phyloP scores from a whole-genome alignment of 352 stramenopile species.

The Phytopythium mirpurense region DNA sequence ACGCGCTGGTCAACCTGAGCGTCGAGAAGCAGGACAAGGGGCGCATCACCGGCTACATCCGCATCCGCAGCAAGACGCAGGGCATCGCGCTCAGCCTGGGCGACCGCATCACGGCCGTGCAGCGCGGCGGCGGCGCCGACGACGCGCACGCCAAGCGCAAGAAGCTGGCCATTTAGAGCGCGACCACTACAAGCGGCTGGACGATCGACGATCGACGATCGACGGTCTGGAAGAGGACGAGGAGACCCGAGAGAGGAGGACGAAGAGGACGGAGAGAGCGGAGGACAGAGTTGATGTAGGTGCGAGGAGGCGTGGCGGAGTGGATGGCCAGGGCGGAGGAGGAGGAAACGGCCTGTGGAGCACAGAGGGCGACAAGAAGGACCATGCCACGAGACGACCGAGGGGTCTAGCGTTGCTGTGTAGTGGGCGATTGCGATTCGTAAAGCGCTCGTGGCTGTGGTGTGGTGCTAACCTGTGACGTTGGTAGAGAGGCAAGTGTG shows the following conservation, averaged over 20 bases:
- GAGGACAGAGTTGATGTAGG: conserved; percentile 1
- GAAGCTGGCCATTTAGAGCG: conserved; percentile 58
- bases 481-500: no score
- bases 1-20: conserved; percentile 99
- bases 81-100: conserved; percentile 99
- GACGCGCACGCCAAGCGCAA: conserved; percentile 78
- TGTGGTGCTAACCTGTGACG: no score
- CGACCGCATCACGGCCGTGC: conserved; percentile 97
- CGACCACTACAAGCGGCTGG: conserved; percentile 6
- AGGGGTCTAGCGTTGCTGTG: no score
- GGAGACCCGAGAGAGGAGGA: conserved; percentile 9
- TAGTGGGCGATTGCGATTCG: no score
- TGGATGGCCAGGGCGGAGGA: background rate
- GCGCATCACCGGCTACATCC: conserved; percentile 97
- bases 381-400: background rate
- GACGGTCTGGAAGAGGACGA: conserved; percentile 7
- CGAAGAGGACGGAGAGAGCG: background rate
- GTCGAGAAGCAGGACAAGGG: conserved; percentile 99
- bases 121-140: conserved; percentile 72
- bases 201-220: conserved; percentile 8
- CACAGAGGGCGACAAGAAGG: background rate
- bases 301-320: background rate
- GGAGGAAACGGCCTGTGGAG: background rate
- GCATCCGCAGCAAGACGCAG: conserved; percentile 99
- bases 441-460: no score